Percentiles rank a stretch among this genome's conserved stretches.
phyloP scores from a whole-genome alignment of 1,284 basidiomycete genomes.

The Cryptococcus sp. region DNA sequence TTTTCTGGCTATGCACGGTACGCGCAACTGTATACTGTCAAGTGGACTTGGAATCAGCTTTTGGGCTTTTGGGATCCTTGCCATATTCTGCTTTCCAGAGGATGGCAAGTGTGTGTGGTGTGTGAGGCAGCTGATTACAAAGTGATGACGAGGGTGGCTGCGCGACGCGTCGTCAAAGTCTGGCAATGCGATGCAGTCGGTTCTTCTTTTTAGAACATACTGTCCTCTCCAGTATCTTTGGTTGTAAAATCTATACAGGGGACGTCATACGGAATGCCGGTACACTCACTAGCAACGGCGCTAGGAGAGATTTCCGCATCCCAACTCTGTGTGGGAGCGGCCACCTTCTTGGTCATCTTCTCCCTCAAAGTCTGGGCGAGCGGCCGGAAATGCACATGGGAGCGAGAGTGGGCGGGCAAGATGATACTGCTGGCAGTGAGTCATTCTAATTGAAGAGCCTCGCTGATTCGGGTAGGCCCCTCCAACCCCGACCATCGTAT shows the following conservation, averaged over 20 bases:
- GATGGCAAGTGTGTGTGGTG: too few species aligned
- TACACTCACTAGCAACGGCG: conserved; percentile 26
- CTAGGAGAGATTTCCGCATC: conserved; percentile 23
- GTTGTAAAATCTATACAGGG: background rate
- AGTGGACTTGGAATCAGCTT: too few species aligned
- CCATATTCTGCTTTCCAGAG: too few species aligned
- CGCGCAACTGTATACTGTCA: too few species aligned
- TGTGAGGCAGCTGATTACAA: too few species aligned
- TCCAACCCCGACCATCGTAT: conserved; percentile 42
- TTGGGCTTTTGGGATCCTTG: too few species aligned
- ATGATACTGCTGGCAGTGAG: conserved; percentile 47
- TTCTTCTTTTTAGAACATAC: too few species aligned
- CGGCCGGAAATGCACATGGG: conserved; percentile 46
- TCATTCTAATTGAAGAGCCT: background rate
- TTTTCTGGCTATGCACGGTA: too few species aligned
- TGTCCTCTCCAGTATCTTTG: background rate
- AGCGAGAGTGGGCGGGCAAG: conserved; percentile 50
- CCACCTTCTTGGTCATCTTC: conserved; percentile 21
- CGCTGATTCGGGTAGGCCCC: conserved; percentile 28
- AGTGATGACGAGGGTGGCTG: background rate
- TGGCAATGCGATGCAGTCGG: background rate
- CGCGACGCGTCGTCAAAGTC: background rate
- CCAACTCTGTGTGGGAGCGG: conserved; percentile 19
- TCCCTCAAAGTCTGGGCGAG: conserved; percentile 34
- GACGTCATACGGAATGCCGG: conserved; percentile 25